A percentile compares a stretch with the other conserved stretches of the same genome.
phyloP scores from a whole-genome alignment of 2,329 filamentous ascomycete genomes.

The Colletotrichum kahawae region DNA sequence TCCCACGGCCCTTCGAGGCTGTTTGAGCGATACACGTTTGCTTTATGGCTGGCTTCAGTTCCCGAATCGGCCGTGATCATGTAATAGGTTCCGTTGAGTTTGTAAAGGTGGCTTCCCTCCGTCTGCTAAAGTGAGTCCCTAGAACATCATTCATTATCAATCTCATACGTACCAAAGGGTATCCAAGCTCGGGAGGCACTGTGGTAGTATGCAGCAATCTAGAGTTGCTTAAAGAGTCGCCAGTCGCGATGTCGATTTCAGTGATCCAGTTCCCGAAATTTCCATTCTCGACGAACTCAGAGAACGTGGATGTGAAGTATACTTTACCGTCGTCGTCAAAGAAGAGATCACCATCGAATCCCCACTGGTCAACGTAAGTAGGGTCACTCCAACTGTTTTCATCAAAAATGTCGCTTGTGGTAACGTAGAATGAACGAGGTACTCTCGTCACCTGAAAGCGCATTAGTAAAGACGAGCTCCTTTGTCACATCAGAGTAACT shows the following conservation, averaged over 20 bases:
- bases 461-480: not conserved
- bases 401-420: slow-evolving; percentile 17
- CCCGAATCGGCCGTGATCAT: slow-evolving; percentile 22
- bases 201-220: slow-evolving; percentile 18
- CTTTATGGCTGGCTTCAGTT: slow-evolving; percentile 18
- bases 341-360: slow-evolving; percentile 20
- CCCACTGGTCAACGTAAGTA: slow-evolving; percentile 23
- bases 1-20: slow-evolving; percentile 17
- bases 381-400: slow-evolving; percentile 20
- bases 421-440: slow-evolving; percentile 21
- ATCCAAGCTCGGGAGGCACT: slow-evolving; percentile 27
- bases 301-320: slow-evolving; percentile 16
- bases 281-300: slow-evolving; percentile 12
- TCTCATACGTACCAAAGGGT: slow-evolving; percentile 31
- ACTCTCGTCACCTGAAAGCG: slow-evolving; percentile 8
- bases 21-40: slow-evolving; percentile 15
- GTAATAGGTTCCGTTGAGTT: slow-evolving; percentile 19
- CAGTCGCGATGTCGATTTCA: slow-evolving; percentile 21
- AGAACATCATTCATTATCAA: slow-evolving; percentile 25
- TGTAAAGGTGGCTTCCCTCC: slow-evolving; percentile 23
- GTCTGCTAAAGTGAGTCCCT: slow-evolving; percentile 20
- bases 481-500: not conserved
- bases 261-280: slow-evolving; percentile 24
- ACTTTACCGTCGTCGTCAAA: slow-evolving; percentile 20
- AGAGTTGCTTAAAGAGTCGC: slow-evolving; percentile 17